Evolutionary conservation across 495 filamentous ascomycete genomes (phyloP).

Genomic region (Neurospora intermedia): DNA sequence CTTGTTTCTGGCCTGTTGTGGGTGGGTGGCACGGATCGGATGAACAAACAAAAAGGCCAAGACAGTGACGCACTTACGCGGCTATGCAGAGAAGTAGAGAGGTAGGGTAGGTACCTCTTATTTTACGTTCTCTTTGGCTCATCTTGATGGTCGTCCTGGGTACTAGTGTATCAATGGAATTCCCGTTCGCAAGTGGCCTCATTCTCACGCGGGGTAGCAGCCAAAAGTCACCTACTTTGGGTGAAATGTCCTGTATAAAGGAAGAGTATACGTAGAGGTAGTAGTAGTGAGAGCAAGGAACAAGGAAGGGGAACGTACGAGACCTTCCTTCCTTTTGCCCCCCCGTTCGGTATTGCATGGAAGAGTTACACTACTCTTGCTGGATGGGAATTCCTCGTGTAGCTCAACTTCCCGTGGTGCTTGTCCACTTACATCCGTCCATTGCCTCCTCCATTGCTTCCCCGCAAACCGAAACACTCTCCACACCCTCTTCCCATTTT

Average conservation of each 20-base stretch:
- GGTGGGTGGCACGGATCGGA: not conserved
- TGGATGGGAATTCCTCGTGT: not conserved
- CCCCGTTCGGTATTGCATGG: not conserved
- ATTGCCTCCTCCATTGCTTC: not conserved
- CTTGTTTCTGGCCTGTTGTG: not conserved
- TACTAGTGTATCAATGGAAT: not conserved
- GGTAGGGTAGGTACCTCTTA: not conserved
- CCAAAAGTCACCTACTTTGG: not conserved
- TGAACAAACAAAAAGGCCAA: not conserved
- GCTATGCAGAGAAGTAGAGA: not conserved
- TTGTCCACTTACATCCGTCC: not conserved
- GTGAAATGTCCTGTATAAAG: not conserved
- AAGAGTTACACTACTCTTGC: not conserved
- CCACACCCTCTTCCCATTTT: not conserved
- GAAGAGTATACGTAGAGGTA: not conserved
- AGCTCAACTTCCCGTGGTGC: not conserved
- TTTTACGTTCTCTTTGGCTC: not conserved
- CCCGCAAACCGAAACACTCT: not conserved
- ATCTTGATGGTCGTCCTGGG: not conserved
- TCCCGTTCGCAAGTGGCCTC: not conserved
- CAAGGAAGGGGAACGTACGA: not conserved
- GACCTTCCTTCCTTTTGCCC: not conserved
- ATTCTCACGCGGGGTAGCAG: not conserved
- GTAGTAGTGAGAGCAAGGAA: not conserved
- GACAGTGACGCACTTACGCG: not conserved